Conservation (phyloP, 306 rosid species). For the apple (Malus domestica) region DNA sequence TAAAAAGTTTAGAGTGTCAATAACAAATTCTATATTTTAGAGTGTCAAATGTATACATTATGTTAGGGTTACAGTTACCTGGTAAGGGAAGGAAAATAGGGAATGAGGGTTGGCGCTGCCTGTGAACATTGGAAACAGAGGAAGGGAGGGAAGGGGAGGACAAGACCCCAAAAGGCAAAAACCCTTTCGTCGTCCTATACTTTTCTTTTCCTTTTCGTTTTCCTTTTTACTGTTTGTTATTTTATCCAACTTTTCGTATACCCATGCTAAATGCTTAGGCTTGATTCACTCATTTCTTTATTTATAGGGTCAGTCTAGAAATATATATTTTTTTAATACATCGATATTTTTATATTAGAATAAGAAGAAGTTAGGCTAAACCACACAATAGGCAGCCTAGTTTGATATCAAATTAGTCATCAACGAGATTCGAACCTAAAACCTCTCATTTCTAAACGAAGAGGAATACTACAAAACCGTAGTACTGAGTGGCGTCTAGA, state of each 20-base stretch:
- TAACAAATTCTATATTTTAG: neutral
- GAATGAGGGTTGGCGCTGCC: neutral
- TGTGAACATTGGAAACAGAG: neutral
- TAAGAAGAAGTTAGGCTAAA: accelerated
- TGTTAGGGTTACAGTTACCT: neutral
- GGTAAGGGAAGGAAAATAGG: neutral
- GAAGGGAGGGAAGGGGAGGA: neutral
- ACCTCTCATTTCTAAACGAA: too few relatives aligned
- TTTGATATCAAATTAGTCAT: too few relatives aligned
- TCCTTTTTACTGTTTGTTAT: neutral
- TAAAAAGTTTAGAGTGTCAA: too few relatives aligned
- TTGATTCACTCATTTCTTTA: too few relatives aligned
- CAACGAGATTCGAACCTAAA: accelerated
- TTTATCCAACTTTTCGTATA: neutral
- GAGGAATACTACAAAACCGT: too few relatives aligned
- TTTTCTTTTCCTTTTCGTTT: neutral
- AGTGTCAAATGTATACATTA: too few relatives aligned
- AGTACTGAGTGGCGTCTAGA: too few relatives aligned
- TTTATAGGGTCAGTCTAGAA: too few relatives aligned
- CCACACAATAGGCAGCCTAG: too few relatives aligned
- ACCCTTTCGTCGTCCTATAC: neutral
- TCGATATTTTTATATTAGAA: too few relatives aligned
- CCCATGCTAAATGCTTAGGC: too few relatives aligned
- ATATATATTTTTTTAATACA: too few relatives aligned
- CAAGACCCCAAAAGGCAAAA: neutral